Base-by-base conservation (phyloP, 352 stramenopile species). In the Phytophthora cactorum region DNA sequence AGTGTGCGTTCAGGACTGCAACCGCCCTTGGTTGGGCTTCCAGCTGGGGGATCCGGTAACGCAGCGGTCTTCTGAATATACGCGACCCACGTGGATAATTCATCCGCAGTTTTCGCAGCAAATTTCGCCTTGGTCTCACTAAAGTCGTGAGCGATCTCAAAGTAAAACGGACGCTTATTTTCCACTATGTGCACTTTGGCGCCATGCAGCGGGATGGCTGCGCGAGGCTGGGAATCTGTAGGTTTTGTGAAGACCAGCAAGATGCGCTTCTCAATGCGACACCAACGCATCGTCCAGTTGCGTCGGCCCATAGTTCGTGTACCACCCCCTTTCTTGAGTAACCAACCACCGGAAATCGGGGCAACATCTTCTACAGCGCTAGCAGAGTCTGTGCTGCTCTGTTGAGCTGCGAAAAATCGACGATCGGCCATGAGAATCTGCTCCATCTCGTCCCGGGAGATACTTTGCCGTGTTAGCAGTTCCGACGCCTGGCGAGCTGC, bases 271-370 rank as follows among this genome's bases (percentile, higher is more conserved):
- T 95, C 87, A 29, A 95, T 80, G 25, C 85, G 78, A 51, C 87
- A 95, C 87, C 87, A 95, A 15, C 87, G 82, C 15, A 78, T 61
- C 8, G 74, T 84, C 87, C 87, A 95, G 62, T 90, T 95, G 52
- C 87, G 83, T 8, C 87, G 78, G 2, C 87, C 87, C 70, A 95
- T 89, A 47, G 75, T 81, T 32, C 81, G 74, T 5, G 87, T 95
- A 17, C 87, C 87, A 1, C 87, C 87, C 22, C 87, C 87, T 69
- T 95, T 95, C 70, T 95, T 95, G 68, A 84, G 83, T 14, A 95
- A 59, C 87, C 87, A 95, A 4, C 87, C 84, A 31, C 72, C 67
- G 2, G 59, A 59, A 27, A 45, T 25, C 7, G 72, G 66, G 27
- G 50, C 70, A 4, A 70, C 49, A 17, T 52, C 45, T 52, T 71